phyloP scores from a whole-genome alignment of 192 early-diverging fungal genomes.

The Gigaspora rosea region DNA sequence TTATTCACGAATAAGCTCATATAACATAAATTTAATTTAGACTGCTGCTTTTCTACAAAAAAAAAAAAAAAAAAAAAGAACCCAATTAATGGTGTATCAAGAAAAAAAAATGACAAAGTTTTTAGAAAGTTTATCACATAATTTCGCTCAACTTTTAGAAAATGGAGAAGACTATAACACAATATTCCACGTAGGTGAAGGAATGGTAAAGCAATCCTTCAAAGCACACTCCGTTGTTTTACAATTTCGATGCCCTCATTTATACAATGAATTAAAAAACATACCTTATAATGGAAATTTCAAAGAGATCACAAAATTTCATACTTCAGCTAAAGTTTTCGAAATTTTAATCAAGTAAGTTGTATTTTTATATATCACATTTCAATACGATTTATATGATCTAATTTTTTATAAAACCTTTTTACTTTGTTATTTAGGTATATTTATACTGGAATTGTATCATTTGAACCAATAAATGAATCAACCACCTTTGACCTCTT shows the following conservation, averaged over 20 bases:
- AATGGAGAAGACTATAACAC: not conserved
- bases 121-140: not conserved
- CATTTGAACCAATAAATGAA: not conserved
- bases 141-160: constrained; percentile 5
- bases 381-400: not conserved
- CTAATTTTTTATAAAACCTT: not conserved
- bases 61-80: not conserved
- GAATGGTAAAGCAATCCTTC: not conserved
- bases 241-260: not conserved
- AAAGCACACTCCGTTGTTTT: not conserved
- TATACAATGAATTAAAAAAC: not conserved
- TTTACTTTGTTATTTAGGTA: not conserved
- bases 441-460: constrained; percentile 2
- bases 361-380: not conserved
- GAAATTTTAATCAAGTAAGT: constrained; percentile 15
- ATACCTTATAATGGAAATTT: no score
- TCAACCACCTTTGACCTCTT: not conserved
- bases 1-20: no score
- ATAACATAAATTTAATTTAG: no score
- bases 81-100: no score
- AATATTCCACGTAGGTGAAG: constrained; percentile 14
- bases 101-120: not conserved
- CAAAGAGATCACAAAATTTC: no score
- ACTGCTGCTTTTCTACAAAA: not conserved
- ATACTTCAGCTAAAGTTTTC: no score